These are phyloP conservation scores for Samsoniella hepiali DNA, from an alignment of 2,329 filamentous ascomycete genomes.

Conservation along the genomic window DNA sequence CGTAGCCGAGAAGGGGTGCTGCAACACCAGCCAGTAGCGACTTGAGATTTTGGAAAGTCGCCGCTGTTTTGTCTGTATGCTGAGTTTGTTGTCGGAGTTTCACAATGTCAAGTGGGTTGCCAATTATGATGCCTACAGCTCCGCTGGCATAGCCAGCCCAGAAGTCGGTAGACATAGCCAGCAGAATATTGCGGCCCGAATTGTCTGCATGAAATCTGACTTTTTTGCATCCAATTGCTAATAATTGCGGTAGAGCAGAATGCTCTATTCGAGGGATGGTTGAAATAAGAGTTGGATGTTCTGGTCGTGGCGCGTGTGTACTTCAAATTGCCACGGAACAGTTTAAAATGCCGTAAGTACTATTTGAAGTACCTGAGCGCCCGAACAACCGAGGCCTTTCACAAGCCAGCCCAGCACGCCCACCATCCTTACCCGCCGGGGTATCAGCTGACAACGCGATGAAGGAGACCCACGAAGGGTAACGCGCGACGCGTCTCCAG, in stretches of 20 bases:
- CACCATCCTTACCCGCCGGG: too few species aligned
- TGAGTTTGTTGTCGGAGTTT: slow-evolving; percentile 66
- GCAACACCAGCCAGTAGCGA: slow-evolving; percentile 63
- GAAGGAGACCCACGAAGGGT: background rate
- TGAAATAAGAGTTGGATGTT: background rate
- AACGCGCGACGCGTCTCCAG: slow-evolving; percentile 5
- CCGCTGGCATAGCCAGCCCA: slow-evolving; percentile 91
- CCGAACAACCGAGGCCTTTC: too few species aligned
- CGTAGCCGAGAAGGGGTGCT: slow-evolving; percentile 84
- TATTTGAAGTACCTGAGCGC: too few species aligned
- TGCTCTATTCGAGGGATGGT: background rate
- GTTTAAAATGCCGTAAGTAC: too few species aligned
- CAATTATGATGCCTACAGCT: slow-evolving; percentile 79
- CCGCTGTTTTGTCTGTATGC: slow-evolving; percentile 20
- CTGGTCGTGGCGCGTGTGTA: background rate
- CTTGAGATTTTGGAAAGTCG: slow-evolving; percentile 34
- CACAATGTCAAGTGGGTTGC: slow-evolving; percentile 75
- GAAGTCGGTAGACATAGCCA: slow-evolving; percentile 78
- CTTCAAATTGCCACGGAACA: too few species aligned
- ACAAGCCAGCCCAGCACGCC: background rate
- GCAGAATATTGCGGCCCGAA: background rate
- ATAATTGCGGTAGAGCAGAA: background rate
- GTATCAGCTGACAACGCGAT: slow-evolving; percentile 6
- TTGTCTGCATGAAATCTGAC: background rate
- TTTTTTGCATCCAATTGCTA: background rate